phyloP scores from a whole-genome alignment of 2,329 filamentous ascomycete species.

The Botrytis fragariae region DNA sequence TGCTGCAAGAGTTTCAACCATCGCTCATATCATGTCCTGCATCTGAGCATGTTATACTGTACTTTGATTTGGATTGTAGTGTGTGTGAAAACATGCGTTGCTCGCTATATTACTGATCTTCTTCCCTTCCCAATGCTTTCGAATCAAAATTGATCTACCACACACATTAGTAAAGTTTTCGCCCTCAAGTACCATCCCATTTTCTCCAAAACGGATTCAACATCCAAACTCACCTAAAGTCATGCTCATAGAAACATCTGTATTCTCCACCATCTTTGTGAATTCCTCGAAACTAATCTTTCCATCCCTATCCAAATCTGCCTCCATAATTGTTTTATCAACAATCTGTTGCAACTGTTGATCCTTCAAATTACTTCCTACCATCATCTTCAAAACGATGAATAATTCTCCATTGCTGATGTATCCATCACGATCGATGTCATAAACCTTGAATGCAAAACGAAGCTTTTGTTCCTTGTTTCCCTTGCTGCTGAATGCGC shows the following conservation, averaged over 20 bases:
- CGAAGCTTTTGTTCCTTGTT: conserved; percentile 98
- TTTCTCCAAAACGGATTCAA: neutral
- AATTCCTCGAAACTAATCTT: conserved; percentile 99
- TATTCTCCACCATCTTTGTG: conserved; percentile 97
- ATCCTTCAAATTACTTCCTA: conserved; percentile 97
- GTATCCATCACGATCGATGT: conserved; percentile 97
- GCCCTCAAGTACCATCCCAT: neutral
- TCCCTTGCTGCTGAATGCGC: conserved; percentile 94
- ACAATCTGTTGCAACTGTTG: conserved; percentile 99
- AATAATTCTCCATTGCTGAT: conserved; percentile 99
- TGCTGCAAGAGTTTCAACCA: neutral
- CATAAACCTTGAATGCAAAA: conserved; percentile 99
- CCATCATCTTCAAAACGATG: conserved; percentile 99
- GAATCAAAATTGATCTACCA: conserved; percentile 35
- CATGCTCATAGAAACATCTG: conserved; percentile 74
- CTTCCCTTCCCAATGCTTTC: neutral
- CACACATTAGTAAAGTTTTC: conserved; percentile 18
- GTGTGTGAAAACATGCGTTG: neutral
- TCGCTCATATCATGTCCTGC: neutral
- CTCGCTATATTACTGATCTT: neutral
- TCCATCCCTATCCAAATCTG: conserved; percentile 90
- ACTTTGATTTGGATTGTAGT: neutral
- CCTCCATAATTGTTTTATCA: conserved; percentile 99
- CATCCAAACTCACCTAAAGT: conserved; percentile 56
- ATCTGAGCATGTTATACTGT: neutral